A percentile compares a stretch with the other conserved stretches of the same genome.
phyloP scores from a whole-genome alignment of 352 stramenopile species.

The Pythium scleroteichum region DNA sequence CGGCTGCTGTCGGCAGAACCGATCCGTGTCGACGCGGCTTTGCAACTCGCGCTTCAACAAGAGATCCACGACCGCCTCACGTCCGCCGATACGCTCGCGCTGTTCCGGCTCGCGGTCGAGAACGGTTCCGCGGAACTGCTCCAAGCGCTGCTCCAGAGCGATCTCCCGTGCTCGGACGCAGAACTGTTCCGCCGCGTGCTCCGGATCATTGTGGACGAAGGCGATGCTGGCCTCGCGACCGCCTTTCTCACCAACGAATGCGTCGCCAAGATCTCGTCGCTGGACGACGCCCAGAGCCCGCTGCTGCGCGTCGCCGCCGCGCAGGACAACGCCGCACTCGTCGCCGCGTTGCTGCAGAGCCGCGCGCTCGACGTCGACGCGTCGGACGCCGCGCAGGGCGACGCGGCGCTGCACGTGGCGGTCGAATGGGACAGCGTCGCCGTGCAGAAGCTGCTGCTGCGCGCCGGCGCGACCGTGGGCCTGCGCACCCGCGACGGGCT shows the following conservation, averaged over 20 bases:
- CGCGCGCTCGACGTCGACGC: not conserved
- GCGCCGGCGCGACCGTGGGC: slow-evolving; percentile 28
- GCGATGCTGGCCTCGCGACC: slow-evolving; percentile 4
- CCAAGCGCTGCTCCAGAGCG: not conserved
- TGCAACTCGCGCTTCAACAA: not conserved
- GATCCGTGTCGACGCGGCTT: not conserved
- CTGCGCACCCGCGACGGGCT: slow-evolving; percentile 22
- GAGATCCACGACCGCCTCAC: slow-evolving; percentile 12
- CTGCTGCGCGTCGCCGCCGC: slow-evolving; percentile 18
- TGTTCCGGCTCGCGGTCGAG: slow-evolving; percentile 18
- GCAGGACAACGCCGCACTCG: slow-evolving; percentile 20
- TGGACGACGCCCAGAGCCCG: not conserved
- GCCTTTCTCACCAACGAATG: slow-evolving; percentile 1
- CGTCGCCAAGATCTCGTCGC: too few species aligned
- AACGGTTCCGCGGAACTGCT: slow-evolving; percentile 9
- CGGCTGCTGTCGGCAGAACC: not conserved
- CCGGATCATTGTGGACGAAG: slow-evolving; percentile 15
- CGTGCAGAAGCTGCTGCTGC: slow-evolving; percentile 26
- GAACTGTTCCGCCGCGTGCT: not conserved
- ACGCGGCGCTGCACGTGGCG: slow-evolving; percentile 32
- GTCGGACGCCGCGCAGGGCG: slow-evolving; percentile 14
- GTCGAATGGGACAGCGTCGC: slow-evolving; percentile 34
- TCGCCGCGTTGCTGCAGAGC: slow-evolving; percentile 1
- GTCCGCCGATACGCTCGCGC: not conserved
- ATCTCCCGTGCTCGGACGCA: not conserved